Evolutionary conservation across 345 rosid species (phyloP), one percentile per base, ranked within the genome.

Genomic region (Cardamine resedifolia): DNA sequence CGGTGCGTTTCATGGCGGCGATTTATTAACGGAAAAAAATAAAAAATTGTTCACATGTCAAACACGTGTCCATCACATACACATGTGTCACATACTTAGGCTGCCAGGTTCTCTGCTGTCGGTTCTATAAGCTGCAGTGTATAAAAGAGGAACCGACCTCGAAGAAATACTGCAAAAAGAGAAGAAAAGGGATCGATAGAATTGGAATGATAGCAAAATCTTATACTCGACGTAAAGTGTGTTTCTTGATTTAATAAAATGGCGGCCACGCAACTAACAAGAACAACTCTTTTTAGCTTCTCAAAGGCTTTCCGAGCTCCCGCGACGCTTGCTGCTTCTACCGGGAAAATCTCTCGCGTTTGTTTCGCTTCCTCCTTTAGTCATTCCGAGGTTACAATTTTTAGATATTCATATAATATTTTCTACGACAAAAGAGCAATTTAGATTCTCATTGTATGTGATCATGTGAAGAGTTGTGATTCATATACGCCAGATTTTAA

Each of bases 301-400:
- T 66, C 70, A 19, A 77, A 50, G 30, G 69, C 62, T 71, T 64
- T 77, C 10, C 56, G 15, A 34, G 43, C 75, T 47, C 75, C 71
- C 23, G 53, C 60, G 5, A 57, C 62, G 30, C 59, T 66, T 4
- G 36, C 56, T 66, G 58, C 67, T 38, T 58, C 72, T 26, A 23
- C 47, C 7, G 11, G 73, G 15, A 59, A 8, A 65, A 57, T 71
- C 16, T 66, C 73, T 66, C 77, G 58, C 28, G 69, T 66, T 10
- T 71, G 69, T 51, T 77, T 71, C 21, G 64, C 73, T 49, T 71
- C 80, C 68, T 70, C 80, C 12, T 63, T 59, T 50, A 77, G 57
- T 56, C 73, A 64, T 21, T 28, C 55, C 33, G 44, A 77, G 76
- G 81, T 77, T 27, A 64, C 36, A 15, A 9, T 33, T 19, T 20